Base-by-base conservation (phyloP, 106 monocot species). In the Dendrobium catenatum region DNA sequence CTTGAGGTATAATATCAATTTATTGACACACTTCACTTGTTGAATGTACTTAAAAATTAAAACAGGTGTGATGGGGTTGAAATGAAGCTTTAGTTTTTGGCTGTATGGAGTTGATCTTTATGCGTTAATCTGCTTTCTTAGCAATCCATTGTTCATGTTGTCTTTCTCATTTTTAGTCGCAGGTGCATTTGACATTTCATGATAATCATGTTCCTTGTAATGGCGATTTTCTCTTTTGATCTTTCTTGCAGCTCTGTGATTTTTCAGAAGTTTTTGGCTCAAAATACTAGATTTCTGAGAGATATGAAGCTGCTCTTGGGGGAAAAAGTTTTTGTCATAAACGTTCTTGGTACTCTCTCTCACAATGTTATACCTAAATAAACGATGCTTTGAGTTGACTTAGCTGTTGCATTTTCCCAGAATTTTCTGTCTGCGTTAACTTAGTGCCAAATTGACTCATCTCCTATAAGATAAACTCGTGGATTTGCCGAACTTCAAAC, bases 261-360 rank as follows among this genome's bases (percentile, higher is more conserved):
- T 80, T 9, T 56, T 64, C 42, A 81, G 43, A 82, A 77, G 24
- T 79, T 93, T 78, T 27, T 73, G 20, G 49, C 59, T 83, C 88
- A 95, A 84, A 20, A 90, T 31, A 8, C 24, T 77, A 85, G 81
- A 33, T 95, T 99, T 91, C 83, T 81, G 80, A 88, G 86, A 77
- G 98, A 99, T 81, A 61, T 99, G 83, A 99, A 93, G 89, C 78
- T 79, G 37, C 95, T 99, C 72, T 87, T 99, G 66, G 59, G 64
- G 47, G 95, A 99, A 61, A 92, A 89, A 82, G 88, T 99, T 41
- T 99, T 87, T 86, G 93, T 95, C 40, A 79, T 90, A 40, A 99
- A 99, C 84, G 98, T 99, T 72, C 81, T 99, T 75, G 98, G 98
- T 93, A 91, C 75, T 54, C 51, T 54, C 75, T 56, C 80, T 13